phyloP scores from a whole-genome alignment of 164 flowering plant species.

The Santalum album region DNA sequence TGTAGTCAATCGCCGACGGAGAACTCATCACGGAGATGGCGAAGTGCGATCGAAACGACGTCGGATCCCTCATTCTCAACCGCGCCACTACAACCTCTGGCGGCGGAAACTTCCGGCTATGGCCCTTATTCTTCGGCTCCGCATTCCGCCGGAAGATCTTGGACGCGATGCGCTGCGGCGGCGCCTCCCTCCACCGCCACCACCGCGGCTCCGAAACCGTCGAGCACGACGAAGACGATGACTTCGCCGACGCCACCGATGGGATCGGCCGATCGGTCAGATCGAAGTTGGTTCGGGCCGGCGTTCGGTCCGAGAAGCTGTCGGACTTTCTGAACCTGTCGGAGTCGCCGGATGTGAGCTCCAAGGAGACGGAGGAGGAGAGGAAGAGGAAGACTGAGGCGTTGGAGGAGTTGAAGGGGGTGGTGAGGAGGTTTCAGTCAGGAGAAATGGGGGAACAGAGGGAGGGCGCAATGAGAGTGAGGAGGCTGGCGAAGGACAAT shows the following conservation, averaged over 20 bases:
- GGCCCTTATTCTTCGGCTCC: constrained; percentile 24
- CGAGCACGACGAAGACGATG: neutral
- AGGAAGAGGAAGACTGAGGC: constrained; percentile 28
- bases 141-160: constrained; percentile 31
- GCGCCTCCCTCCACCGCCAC: constrained; percentile 14
- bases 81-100: constrained; percentile 10
- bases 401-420: constrained; percentile 28
- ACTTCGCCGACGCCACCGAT: neutral
- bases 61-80: constrained; percentile 45
- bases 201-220: neutral
- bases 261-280: neutral
- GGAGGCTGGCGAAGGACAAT: constrained; percentile 67
- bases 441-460: constrained; percentile 26
- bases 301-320: constrained; percentile 48
- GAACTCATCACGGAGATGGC: constrained; percentile 26
- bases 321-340: constrained; percentile 52
- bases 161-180: constrained; percentile 37
- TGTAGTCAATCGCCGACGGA: constrained; percentile 13
- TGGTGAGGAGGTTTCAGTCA: constrained; percentile 18
- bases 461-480: constrained; percentile 31
- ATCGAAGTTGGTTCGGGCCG: neutral
- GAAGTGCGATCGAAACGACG: constrained; percentile 33
- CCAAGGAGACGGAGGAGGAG: constrained; percentile 52
- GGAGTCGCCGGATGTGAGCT: constrained; percentile 21
- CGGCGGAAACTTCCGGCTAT: constrained; percentile 14